Base-by-base conservation (phyloP, 2,329 filamentous ascomycete genomes). In the Botrytis paeoniae region DNA sequence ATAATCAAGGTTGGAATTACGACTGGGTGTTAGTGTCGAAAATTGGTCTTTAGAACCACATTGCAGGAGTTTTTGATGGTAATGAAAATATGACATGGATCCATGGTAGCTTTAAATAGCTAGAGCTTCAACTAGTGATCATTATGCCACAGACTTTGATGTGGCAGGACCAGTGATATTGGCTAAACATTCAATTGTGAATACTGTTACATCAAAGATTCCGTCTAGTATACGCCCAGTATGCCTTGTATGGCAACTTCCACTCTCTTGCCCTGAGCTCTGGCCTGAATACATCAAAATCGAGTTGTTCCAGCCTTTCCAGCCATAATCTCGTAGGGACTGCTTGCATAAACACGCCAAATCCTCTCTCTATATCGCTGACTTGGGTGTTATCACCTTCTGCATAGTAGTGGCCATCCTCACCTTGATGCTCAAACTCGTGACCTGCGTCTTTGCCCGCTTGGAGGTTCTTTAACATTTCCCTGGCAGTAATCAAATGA, bases 401-500 rank as follows among this genome's bases (percentile, higher is more conserved):
- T 29, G 80, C 75, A 76, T 89, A 88, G 4, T 85, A 80, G 77
- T 89, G 87, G 54, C 92, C 93, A 69, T 90, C 90, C 80, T 97
- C 94, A 43, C 90, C 89, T 74, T 92, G 87, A 80, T 98, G 93
- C 83, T 98, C 95, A 81, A 95, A 98, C 8, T 93, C 93, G 81
- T 98, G 95, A 0, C 92, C 93, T 0, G 93, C 89, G 66, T 89
- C 90, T 77, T 92, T 84, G 2, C 94, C 93, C 6, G 89, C 90
- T 71, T 89, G 89, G 32, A 97, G 84, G 78, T 93, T 93, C 79
- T 90, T 91, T 74, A 98, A 82, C 94, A 99, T 97, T 81, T 97
- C 93, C 74, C 94, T 87, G 2, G 93, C 95, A 0, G 95, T 98
- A 77, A 98, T 97, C 48, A 99, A 85, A 82, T 99, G 96, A 81